These are phyloP conservation scores for Manihot esculenta DNA, from an alignment of 441 rosid genomes.

Conservation along the genomic window DNA sequence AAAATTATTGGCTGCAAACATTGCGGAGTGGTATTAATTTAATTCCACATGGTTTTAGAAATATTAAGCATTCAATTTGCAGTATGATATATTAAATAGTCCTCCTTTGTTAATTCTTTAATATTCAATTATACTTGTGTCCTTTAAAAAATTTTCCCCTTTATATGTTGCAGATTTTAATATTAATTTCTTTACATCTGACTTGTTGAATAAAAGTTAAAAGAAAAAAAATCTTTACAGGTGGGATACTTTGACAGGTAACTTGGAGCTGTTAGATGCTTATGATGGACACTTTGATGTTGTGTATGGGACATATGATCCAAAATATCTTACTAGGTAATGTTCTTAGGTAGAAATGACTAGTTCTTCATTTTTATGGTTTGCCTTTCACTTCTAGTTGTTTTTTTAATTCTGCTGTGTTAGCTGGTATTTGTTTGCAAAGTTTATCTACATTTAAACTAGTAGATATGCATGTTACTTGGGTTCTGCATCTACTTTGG, in stretches of 20 bases:
- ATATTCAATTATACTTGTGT: not conserved
- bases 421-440: not conserved
- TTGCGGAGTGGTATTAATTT: not conserved
- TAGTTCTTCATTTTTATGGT: not conserved
- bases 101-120: not conserved
- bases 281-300: constrained; percentile 92
- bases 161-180: not conserved
- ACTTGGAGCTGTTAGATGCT: constrained; percentile 81
- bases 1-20: not conserved
- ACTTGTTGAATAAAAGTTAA: constrained; percentile 10
- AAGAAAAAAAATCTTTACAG: constrained; percentile 46
- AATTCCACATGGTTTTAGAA: not conserved
- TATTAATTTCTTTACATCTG: not conserved
- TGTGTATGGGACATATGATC: constrained; percentile 80
- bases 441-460: not conserved
- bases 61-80: not conserved
- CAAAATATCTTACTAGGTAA: constrained; percentile 84
- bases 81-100: not conserved
- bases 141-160: not conserved
- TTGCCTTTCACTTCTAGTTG: not conserved
- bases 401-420: not conserved
- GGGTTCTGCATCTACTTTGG: not conserved
- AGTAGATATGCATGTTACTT: not conserved
- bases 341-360: constrained; percentile 15
- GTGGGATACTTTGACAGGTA: constrained; percentile 97